phyloP scores from a whole-genome alignment of 306 rosid genomes.

The Urtica urens region DNA sequence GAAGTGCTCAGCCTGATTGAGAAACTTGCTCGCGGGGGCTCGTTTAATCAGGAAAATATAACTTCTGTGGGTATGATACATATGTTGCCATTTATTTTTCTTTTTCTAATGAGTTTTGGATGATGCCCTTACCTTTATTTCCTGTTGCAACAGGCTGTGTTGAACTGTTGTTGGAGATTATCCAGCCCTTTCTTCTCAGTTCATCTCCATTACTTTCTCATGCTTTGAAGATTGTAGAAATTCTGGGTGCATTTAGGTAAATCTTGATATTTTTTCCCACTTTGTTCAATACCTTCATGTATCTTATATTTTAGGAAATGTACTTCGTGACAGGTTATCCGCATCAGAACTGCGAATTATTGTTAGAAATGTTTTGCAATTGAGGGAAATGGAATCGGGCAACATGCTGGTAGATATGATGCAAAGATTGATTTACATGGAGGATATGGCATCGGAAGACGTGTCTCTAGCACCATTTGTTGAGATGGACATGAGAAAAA shows the following conservation, averaged over 20 bases:
- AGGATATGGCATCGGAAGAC: slow-evolving; percentile 67
- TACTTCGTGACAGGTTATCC: slow-evolving; percentile 55
- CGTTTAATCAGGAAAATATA: slow-evolving; percentile 85
- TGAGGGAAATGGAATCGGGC: slow-evolving; percentile 76
- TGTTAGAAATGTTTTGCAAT: slow-evolving; percentile 64
- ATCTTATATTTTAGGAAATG: not conserved
- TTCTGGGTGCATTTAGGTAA: slow-evolving; percentile 95
- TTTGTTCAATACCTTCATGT: not conserved
- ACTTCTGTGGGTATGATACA: slow-evolving; percentile 66
- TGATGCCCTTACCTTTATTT: not conserved
- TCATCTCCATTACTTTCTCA: slow-evolving; percentile 76
- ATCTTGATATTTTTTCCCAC: slow-evolving; percentile 1
- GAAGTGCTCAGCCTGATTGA: slow-evolving; percentile 66
- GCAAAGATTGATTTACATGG: slow-evolving; percentile 73
- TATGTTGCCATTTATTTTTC: not conserved
- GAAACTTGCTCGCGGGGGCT: slow-evolving; percentile 69
- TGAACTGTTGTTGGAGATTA: slow-evolving; percentile 79
- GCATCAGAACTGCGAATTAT: slow-evolving; percentile 71
- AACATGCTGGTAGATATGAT: slow-evolving; percentile 73
- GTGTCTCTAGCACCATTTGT: slow-evolving; percentile 85
- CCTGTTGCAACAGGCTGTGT: slow-evolving; percentile 58
- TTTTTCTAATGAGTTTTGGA: slow-evolving; percentile 3
- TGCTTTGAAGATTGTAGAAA: slow-evolving; percentile 81
- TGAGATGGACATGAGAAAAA: slow-evolving; percentile 92
- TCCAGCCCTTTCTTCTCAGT: slow-evolving; percentile 78